Percentiles rank a stretch among this genome's conserved stretches.
Evolutionary conservation across 345 rosid species (phyloP).

Genomic region (Isatis tinctoria): DNA sequence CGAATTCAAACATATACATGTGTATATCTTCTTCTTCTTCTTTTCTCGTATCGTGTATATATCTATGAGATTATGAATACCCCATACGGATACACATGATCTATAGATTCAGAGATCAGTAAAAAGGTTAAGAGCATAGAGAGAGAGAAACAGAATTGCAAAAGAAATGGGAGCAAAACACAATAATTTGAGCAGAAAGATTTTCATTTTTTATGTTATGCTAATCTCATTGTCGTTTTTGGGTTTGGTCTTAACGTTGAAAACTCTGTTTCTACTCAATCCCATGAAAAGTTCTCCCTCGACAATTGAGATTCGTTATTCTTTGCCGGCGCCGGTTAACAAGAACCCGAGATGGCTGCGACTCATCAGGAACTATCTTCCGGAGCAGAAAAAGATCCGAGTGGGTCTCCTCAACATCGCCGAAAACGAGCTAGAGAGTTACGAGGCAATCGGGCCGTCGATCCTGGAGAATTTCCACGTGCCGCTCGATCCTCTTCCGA

Average conservation of each 20-base stretch:
- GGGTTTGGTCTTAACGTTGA: slow-evolving; percentile 35
- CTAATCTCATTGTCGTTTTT: slow-evolving; percentile 38
- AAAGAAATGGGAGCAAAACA: slow-evolving; percentile 39
- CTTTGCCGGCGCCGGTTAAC: neutral
- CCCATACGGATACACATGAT: neutral
- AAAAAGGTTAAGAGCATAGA: neutral
- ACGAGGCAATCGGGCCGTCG: slow-evolving; percentile 11
- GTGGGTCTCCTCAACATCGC: slow-evolving; percentile 57
- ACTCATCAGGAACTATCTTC: slow-evolving; percentile 30
- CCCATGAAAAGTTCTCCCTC: slow-evolving; percentile 25
- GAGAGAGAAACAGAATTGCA: neutral
- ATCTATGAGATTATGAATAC: neutral
- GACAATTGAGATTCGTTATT: slow-evolving; percentile 1
- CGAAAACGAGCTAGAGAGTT: neutral
- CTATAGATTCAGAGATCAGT: neutral
- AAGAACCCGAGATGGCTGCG: slow-evolving; percentile 40
- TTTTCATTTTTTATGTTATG: slow-evolving; percentile 38
- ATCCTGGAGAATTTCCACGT: slow-evolving; percentile 35
- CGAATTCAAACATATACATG: neutral
- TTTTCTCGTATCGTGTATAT: neutral
- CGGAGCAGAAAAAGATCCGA: slow-evolving; percentile 35
- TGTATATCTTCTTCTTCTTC: neutral
- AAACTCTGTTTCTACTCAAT: slow-evolving; percentile 8
- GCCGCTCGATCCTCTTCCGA: slow-evolving; percentile 37
- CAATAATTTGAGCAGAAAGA: slow-evolving; percentile 23